Evolutionary conservation across 208 protist species (phyloP), one percentile per base, ranked within the genome.

Genomic region (Wallacemonas rigidus): DNA sequence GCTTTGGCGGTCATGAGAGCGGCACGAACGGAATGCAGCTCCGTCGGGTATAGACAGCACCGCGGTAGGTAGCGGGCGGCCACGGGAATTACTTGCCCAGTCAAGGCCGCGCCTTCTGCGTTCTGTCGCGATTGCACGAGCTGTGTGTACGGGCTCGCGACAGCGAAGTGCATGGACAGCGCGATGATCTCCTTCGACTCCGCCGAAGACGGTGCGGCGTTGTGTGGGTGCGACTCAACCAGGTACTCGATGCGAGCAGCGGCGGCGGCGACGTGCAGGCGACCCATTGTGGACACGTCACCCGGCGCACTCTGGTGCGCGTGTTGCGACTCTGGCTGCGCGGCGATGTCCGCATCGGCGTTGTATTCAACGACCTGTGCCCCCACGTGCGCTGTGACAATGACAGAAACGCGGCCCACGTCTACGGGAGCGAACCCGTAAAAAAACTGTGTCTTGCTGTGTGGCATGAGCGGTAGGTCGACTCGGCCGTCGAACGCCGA

Each of bases 111-210:
- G 4, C 17, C 56, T 11, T n/a, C 36, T 5, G 56, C 56, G 0
- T 41, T 41, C 36, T 38, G 6, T 4, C 67, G 65, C 14, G 38
- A 15, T 69, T 82, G 79, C 41, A 79, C 51, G 62, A 92, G 82
- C 17, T 79, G 76, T 3, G 89, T 94, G 73, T 80, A 89, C 3
- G 87, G 89, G 7, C 81, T 83, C 14, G 83, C 81, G 41, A 92
- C 44, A 56, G 67, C 53, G 74, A 77, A 86, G 43, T 64, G 36
- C 3, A 38, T 50, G 51, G 86, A 89, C 35, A 92, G 69, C 35
- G 69, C 75, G 15, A 71, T 51, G 53, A 89, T 77, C 72, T 94
- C 89, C 12, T 76, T 40, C 56, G 67, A 74, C 50, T 88, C 89
- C 15, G 4, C 67, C 15, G 62, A 11, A 1, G 67, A 72, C 41